Percentiles rank a stretch among this genome's conserved stretches.
Evolutionary conservation across 2,329 filamentous ascomycete genomes (phyloP).

Genomic region (Blastomyces percursus): DNA sequence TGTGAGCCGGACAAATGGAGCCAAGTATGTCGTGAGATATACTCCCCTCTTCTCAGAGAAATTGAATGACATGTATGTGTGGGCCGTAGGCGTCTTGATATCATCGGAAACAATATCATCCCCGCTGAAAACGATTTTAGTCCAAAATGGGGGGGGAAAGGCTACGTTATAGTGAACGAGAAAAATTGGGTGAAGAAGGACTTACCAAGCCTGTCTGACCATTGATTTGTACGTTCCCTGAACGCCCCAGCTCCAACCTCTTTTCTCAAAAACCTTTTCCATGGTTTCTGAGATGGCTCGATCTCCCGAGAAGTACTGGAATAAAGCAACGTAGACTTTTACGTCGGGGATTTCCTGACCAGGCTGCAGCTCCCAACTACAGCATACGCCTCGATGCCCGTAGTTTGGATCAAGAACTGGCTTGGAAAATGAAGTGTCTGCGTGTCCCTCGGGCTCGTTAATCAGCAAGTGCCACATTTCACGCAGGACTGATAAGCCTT

Average conservation of each 20-base stretch:
- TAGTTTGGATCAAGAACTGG: neutral
- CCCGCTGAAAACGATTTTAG: neutral
- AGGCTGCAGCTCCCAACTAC: neutral
- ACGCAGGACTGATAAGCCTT: neutral
- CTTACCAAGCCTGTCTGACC: neutral
- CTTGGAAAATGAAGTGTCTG: neutral
- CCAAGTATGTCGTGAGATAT: neutral
- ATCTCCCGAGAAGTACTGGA: neutral
- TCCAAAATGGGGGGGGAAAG: neutral
- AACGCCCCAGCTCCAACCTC: neutral
- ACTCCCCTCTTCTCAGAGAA: neutral
- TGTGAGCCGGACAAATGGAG: constrained; percentile 11
- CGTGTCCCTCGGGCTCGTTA: neutral
- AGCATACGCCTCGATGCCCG: neutral
- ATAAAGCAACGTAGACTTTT: constrained; percentile 1
- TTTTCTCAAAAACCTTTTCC: neutral
- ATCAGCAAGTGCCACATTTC: neutral
- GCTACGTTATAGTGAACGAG: neutral
- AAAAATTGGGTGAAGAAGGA: neutral
- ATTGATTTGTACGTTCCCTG: neutral
- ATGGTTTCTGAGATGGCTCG: neutral
- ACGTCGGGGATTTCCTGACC: neutral
- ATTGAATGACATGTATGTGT: constrained; percentile 1
- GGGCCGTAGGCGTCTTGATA: neutral
- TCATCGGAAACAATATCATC: neutral